These are phyloP conservation scores for Dipteronia sinensis DNA, from an alignment of 345 rosid species.

Conservation along the genomic window DNA sequence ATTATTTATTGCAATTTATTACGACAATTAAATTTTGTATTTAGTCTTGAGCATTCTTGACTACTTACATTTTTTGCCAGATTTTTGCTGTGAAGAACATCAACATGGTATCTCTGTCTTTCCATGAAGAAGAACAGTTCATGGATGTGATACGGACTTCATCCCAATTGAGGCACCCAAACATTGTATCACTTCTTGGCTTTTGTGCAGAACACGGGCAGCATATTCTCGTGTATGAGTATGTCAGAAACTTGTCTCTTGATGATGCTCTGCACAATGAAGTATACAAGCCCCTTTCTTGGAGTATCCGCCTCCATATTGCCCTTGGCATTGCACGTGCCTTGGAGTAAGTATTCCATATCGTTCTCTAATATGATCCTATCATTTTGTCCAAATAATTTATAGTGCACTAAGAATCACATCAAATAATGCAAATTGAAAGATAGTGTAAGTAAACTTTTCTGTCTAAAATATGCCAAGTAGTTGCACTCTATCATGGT, in stretches of 20 bases:
- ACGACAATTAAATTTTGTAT: neutral
- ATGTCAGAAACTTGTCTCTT: constrained; percentile 65
- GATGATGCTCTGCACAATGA: constrained; percentile 66
- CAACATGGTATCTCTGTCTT: constrained; percentile 62
- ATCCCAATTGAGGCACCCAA: constrained; percentile 76
- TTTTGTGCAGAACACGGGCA: constrained; percentile 80
- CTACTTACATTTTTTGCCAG: constrained; percentile 36
- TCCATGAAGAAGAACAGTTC: constrained; percentile 77
- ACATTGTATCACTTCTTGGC: constrained; percentile 75
- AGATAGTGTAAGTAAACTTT: neutral
- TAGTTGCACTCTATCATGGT: neutral
- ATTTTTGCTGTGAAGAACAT: constrained; percentile 76
- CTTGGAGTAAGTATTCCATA: constrained; percentile 59
- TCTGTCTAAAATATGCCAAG: neutral
- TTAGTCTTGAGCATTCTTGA: neutral
- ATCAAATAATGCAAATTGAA: neutral
- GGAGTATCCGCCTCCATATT: constrained; percentile 71
- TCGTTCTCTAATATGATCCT: neutral
- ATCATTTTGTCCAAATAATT: neutral
- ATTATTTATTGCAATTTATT: neutral
- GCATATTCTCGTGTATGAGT: constrained; percentile 81
- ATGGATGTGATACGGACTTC: constrained; percentile 65
- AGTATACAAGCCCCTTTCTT: constrained; percentile 67
- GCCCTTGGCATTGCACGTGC: constrained; percentile 85
- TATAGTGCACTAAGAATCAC: neutral